Evolutionary conservation across 2,329 filamentous ascomycete species (phyloP), one percentile per base, ranked within the genome.

Genomic region (Arachnomyces sp.): DNA sequence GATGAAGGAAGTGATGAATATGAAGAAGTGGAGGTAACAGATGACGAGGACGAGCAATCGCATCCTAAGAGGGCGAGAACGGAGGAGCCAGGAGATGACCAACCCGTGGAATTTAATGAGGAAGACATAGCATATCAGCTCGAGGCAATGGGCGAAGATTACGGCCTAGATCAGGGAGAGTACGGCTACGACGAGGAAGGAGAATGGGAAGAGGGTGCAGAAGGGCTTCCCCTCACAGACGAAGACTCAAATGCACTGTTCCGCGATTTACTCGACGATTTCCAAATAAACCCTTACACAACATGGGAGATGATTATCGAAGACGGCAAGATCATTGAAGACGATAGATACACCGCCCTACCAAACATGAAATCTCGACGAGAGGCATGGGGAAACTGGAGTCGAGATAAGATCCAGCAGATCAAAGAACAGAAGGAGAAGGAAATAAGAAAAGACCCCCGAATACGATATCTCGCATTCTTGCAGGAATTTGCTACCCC

Each of bases 121-220:
- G 90, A 89, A 39, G 92, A 98, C 55, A 93, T 98, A 52, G 89
- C 86, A 28, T 89, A 82, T 57, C 92, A 98, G 56, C 71, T 98
- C 9, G 84, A 85, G 39, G 81, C 84, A 17, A 94, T 95, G 85
- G 87, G 84, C 39, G 76, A 84, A 49, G 81, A 86, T n/a, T 88
- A 89, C 50, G 85, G 79, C 1, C 70, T 89, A 20, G 84, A 87
- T 30, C 79, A 79, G 0, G 84, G 79, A 37, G 83, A 88, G 54
- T 87, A 87, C 55, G 83, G 81, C 43, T 56, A 57, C 18, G 51
- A 48, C 9, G 28, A 30, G 11, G 42, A 67, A 72, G 49, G 75
- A 5, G 69, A 73, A 17, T 82, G 77, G 68, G 80, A 84, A 35
- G 82, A 88, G 53, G 84, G 79, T 18, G 77, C 76, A 30, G 81